phyloP scores from a whole-genome alignment of 768 basidiomycete genomes.

The Lentinula edodes region DNA sequence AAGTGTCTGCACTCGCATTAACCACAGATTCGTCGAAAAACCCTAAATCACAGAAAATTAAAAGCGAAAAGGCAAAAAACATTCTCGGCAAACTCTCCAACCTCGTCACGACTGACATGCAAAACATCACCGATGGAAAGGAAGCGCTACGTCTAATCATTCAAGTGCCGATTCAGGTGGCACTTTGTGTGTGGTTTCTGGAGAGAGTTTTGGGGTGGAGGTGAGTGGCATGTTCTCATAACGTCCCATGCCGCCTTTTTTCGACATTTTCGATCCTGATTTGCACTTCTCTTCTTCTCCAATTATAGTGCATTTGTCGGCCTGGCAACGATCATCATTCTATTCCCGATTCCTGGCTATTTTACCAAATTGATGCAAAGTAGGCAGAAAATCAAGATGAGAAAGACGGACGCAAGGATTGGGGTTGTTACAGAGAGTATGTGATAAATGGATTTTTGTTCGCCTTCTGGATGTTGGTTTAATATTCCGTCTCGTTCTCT shows the following conservation, averaged over 20 bases:
- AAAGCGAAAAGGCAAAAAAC: constrained; percentile 30
- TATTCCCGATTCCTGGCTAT: constrained; percentile 54
- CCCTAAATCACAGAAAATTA: constrained; percentile 4
- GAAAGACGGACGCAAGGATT: constrained; percentile 55
- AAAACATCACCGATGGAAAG: constrained; percentile 19
- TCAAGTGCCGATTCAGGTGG: constrained; percentile 34
- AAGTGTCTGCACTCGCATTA: not conserved
- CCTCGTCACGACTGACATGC: constrained; percentile 53
- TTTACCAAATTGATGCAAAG: constrained; percentile 42
- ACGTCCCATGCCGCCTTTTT: not conserved
- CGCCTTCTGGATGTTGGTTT: constrained; percentile 4
- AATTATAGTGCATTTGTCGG: constrained; percentile 49
- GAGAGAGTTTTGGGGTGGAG: constrained; percentile 44
- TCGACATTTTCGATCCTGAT: not conserved
- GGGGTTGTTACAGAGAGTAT: constrained; percentile 56
- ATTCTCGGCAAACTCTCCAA: constrained; percentile 75
- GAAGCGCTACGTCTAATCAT: constrained; percentile 28
- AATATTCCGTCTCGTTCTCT: not conserved
- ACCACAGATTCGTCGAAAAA: not conserved
- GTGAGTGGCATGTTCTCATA: constrained; percentile 13
- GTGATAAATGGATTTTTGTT: constrained; percentile 7
- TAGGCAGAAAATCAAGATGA: constrained; percentile 45
- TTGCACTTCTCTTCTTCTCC: not conserved
- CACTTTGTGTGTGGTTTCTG: constrained; percentile 34
- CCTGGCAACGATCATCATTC: constrained; percentile 40